Evolutionary conservation across 495 filamentous ascomycete genomes (phyloP).

Genomic region (Immersiella caudata): DNA sequence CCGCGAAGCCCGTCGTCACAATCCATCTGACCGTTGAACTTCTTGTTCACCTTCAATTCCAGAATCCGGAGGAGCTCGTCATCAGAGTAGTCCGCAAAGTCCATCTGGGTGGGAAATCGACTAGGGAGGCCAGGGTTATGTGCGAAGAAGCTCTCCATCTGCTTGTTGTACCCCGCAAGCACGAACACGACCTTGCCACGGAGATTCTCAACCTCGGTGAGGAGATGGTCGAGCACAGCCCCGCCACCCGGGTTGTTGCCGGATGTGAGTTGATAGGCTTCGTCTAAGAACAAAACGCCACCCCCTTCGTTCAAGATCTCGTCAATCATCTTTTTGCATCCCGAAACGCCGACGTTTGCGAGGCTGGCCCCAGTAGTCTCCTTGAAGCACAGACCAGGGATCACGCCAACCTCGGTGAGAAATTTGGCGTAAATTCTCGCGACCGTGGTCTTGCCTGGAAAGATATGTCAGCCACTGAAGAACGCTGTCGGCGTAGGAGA

Average conservation of each 20-base stretch:
- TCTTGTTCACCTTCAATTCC: constrained; percentile 51
- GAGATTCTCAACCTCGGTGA: constrained; percentile 75
- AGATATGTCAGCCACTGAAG: neutral
- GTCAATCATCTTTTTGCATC: constrained; percentile 62
- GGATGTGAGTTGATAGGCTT: constrained; percentile 73
- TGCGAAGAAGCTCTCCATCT: constrained; percentile 80
- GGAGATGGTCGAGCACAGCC: constrained; percentile 71
- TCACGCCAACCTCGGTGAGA: constrained; percentile 60
- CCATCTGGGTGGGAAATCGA: constrained; percentile 66
- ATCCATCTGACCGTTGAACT: constrained; percentile 57
- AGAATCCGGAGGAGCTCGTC: constrained; percentile 63
- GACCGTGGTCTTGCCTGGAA: constrained; percentile 75
- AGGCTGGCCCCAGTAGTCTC: constrained; percentile 74
- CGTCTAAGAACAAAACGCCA: constrained; percentile 75
- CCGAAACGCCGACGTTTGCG: constrained; percentile 62
- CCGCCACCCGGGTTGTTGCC: constrained; percentile 56
- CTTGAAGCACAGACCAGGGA: constrained; percentile 57
- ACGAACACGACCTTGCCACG: constrained; percentile 77
- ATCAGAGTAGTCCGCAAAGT: constrained; percentile 73
- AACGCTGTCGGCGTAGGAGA: neutral
- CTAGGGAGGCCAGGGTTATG: constrained; percentile 77
- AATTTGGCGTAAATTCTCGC: constrained; percentile 76
- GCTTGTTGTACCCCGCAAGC: constrained; percentile 73
- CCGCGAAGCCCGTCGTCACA: constrained; percentile 62
- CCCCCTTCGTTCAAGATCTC: constrained; percentile 59